Base-by-base conservation (phyloP, 805 yeast genomes). In the Wickerhamomyces chaumierensis region DNA sequence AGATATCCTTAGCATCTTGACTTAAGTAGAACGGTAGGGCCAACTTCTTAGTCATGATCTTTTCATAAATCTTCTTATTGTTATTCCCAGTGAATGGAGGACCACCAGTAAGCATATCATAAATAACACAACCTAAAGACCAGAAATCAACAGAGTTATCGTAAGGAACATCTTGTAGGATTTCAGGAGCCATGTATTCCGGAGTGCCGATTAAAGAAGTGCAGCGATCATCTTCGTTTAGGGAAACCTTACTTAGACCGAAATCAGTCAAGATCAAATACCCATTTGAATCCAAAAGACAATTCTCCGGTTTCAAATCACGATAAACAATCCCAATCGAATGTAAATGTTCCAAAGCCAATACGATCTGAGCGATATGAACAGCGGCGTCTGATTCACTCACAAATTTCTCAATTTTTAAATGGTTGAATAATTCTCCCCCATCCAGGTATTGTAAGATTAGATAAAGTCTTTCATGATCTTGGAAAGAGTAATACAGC, bases 301-400 rank as follows among this genome's bases (percentile, higher is more conserved):
- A 90, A 58, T 90, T 90, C 61, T 90, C 98, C 1, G 98, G 98
- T 62, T 90, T 90, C 56, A 90, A 71, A 62, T 90, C 98, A 56
- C 98, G 78, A 63, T 90, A 92, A 39, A 90, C 96, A 47, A 90
- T 90, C 50, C 86, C 96, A 58, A 86, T 84, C 53, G 86, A 86
- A 56, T 90, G 98, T 47, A 90, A 68, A 60, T 87, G 95, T 62
- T 92, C 95, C 42, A 90, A 65, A 0, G 97, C 97, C 39, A 90
- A 61, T 25, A 92, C 82, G 53, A 92, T 72, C 62, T 92, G 97
- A 1, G 97, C 96, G 56, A 92, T 83, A 58, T 92, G 92, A 55
- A 90, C 81, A 60, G 86, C 86, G 36, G 97, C 96, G 37, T 96
- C 69, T 36, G 79, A 83, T 65, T 92, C 98, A 39, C 81, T 62